phyloP scores from a whole-genome alignment of 495 filamentous ascomycete genomes.

The Aspergillus cavernicola region DNA sequence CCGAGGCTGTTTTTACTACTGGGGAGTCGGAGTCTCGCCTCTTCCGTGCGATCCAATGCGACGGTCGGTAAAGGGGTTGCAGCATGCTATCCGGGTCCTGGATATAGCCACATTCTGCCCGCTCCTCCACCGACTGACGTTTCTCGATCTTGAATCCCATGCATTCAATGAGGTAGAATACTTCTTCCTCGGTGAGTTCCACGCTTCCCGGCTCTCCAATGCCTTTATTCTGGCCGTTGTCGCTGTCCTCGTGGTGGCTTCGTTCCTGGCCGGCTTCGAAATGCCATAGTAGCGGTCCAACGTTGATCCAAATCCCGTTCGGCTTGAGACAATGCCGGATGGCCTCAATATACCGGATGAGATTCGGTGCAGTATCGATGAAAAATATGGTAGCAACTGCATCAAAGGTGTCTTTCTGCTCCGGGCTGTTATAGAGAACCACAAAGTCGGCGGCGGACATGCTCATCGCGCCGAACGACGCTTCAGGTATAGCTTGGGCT shows the following conservation, averaged over 20 bases:
- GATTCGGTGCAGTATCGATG: constrained; percentile 91
- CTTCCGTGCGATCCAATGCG: constrained; percentile 84
- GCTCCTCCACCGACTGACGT: constrained; percentile 34
- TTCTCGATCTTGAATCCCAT: constrained; percentile 74
- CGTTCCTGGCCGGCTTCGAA: constrained; percentile 57
- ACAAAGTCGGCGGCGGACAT: constrained; percentile 87
- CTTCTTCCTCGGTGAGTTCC: constrained; percentile 84
- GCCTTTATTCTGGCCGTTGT: constrained; percentile 32
- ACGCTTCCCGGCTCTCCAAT: constrained; percentile 80
- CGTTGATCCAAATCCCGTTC: constrained; percentile 81
- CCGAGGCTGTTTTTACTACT: background rate
- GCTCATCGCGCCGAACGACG: constrained; percentile 55
- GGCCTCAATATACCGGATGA: constrained; percentile 82
- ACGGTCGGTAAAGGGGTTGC: constrained; percentile 71
- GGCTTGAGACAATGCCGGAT: constrained; percentile 72
- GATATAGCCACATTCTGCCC: constrained; percentile 71
- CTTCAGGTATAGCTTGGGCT: constrained; percentile 20
- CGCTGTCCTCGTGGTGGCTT: constrained; percentile 17
- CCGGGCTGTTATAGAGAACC: constrained; percentile 61
- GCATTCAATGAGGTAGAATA: constrained; percentile 66
- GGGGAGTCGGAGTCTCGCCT: background rate
- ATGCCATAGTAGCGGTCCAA: constrained; percentile 90
- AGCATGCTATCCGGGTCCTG: constrained; percentile 81
- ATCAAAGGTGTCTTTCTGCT: constrained; percentile 62
- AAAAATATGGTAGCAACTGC: constrained; percentile 90